Conservation (phyloP, 1,284 basidiomycete genomes). For the Sanguinoderma infundibulare region DNA sequence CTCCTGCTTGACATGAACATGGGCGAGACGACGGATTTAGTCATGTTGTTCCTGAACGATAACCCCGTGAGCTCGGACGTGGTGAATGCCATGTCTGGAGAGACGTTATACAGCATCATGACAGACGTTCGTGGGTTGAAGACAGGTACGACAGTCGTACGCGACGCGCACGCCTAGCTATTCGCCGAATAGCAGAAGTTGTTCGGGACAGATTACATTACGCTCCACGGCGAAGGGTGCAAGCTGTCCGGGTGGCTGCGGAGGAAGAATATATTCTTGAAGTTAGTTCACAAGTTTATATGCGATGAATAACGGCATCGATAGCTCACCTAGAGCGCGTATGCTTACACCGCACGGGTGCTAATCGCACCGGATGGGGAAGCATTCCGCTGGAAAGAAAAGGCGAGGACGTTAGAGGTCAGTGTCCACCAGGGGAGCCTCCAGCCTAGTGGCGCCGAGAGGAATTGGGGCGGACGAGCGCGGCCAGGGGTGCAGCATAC, state of each 20-base stretch:
- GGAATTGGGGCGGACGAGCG: not conserved
- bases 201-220: not conserved
- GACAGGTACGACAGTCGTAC: constrained; percentile 7
- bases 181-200: not conserved
- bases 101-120: constrained; percentile 1
- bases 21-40: not conserved
- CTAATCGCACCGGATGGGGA: not conserved
- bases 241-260: constrained; percentile 9
- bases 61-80: not conserved
- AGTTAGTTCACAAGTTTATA: not conserved
- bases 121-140: not conserved
- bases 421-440: too few relatives aligned
- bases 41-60: not conserved
- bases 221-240: not conserved
- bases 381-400: constrained; percentile 1
- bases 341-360: not conserved
- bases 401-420: constrained; percentile 1
- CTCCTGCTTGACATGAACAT: not conserved
- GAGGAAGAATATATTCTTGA: not conserved
- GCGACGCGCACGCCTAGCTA: not conserved
- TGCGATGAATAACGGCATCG: not conserved
- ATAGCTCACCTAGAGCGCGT: not conserved
- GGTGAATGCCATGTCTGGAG: not conserved
- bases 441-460: not conserved
- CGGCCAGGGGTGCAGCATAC: not conserved